These are phyloP conservation scores for Allium fistulosum DNA, from an alignment of 106 monocot species.

Conservation along the genomic window DNA sequence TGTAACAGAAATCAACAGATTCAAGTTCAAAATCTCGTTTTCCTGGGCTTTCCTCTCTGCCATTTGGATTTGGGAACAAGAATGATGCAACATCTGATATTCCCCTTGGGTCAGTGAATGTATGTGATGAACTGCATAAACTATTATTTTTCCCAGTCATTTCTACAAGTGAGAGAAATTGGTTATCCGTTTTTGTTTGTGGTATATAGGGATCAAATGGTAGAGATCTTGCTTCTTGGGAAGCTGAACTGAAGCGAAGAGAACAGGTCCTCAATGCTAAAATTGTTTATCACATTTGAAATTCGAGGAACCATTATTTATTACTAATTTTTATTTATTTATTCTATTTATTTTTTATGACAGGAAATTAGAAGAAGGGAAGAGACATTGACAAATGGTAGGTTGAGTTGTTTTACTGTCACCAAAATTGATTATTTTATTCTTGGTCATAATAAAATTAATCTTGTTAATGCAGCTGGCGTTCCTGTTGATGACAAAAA, in stretches of 20 bases:
- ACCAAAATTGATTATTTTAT: neutral
- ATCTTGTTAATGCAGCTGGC: constrained; percentile 48
- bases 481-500: constrained; percentile 78
- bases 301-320: neutral
- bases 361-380: constrained; percentile 21
- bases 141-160: neutral
- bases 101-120: constrained; percentile 35
- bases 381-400: constrained; percentile 16
- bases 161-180: no score
- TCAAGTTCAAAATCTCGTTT: constrained; percentile 27
- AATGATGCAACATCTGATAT: constrained; percentile 48
- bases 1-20: constrained; percentile 23
- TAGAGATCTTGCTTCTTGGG: constrained; percentile 56
- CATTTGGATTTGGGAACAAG: constrained; percentile 26
- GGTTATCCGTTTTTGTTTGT: no score
- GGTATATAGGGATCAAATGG: constrained; percentile 33
- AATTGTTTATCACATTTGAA: neutral
- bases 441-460: neutral
- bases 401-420: neutral
- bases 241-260: constrained; percentile 50
- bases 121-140: constrained; percentile 10
- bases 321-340: neutral
- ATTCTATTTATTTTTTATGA: constrained; percentile 1
- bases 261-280: constrained; percentile 29
- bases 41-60: constrained; percentile 4